Evolutionary conservation across 768 basidiomycete genomes (phyloP).

Genomic region (Suillus subluteus): DNA sequence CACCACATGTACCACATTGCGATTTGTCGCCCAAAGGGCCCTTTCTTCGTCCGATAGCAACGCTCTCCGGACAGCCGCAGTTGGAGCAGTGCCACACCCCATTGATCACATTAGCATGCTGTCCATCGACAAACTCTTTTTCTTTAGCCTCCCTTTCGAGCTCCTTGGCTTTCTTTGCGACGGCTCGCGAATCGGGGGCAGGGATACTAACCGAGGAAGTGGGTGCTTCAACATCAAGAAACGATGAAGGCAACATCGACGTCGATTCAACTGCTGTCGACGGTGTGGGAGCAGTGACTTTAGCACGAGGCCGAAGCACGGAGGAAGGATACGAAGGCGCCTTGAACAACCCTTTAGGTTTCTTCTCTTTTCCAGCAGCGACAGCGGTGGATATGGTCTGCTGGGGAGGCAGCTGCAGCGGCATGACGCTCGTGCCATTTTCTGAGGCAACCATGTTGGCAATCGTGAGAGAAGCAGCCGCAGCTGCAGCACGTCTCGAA

Average conservation of each 20-base stretch:
- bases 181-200: conserved; percentile 51
- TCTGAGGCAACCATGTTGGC: conserved; percentile 93
- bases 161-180: conserved; percentile 70
- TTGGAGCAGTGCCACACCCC: conserved; percentile 96
- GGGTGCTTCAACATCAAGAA: conserved; percentile 65
- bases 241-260: conserved; percentile 52
- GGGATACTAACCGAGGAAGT: conserved; percentile 33
- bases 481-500: conserved; percentile 83
- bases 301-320: conserved; percentile 64
- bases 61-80: conserved; percentile 87
- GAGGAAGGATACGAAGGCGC: conserved; percentile 59
- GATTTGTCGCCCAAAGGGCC: conserved; percentile 89
- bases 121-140: conserved; percentile 80
- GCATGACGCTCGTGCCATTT: conserved; percentile 67
- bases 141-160: conserved; percentile 83
- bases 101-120: conserved; percentile 79
- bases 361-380: conserved; percentile 61
- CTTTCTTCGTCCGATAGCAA: conserved; percentile 85
- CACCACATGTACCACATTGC: conserved; percentile 93
- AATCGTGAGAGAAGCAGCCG: conserved; percentile 81
- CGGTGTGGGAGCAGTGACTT: conserved; percentile 58
- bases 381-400: conserved; percentile 38
- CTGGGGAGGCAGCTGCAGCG: conserved; percentile 47
- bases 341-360: conserved; percentile 73
- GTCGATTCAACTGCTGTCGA: conserved; percentile 72